Evolutionary conservation across 2,329 filamentous ascomycete genomes (phyloP), one percentile per base, ranked within the genome.

Genomic region (Fusarium continuum): DNA sequence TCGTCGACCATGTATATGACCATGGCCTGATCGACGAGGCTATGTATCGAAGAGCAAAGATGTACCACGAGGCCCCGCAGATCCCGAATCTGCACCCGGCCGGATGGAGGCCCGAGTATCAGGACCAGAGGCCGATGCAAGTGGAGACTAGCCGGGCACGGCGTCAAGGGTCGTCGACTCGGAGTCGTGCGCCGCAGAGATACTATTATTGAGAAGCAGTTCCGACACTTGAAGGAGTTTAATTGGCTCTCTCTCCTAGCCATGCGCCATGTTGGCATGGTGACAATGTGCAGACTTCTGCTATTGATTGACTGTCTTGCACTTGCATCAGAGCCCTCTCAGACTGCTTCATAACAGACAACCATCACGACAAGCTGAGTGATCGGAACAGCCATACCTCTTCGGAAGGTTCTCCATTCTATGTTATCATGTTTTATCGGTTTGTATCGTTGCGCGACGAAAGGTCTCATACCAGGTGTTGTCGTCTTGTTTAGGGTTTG

Each of bases 1-100:
- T 83, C 20, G 60, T 82, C 14, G 56, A 77, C 7, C 77, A 83
- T 63, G 34, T 82, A 45, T 26, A 63, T 14, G 14, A 61, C 0
- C 40, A 71, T 2, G 38, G 61, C 0, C 31, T 78, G 19, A 73
- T 83, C 17, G 39, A 49, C 4, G 35, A 67, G 1, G 52, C 65
- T 0, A 52, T 48, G 20, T 78, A 71, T 34, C 54, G 61, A 34
- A 31, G 23, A 17, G 70, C 62, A 4, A 68, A 10, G 17, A 23
- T 39, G 8, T 61, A 56, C 16, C 59, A 65, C 5, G 73, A 75
- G 54, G 40, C 47, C 34, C 50, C 56, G 8, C 64, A 70, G 23
- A 47, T 55, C 14, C 46, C 31, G 4, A 52, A 53, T 11, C 47
- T 65, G 5, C 34, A 67, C 19, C 64, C 52, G 17, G 49, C 58